Base-by-base conservation (phyloP, 257 asterid species). In the Striga asiatica region DNA sequence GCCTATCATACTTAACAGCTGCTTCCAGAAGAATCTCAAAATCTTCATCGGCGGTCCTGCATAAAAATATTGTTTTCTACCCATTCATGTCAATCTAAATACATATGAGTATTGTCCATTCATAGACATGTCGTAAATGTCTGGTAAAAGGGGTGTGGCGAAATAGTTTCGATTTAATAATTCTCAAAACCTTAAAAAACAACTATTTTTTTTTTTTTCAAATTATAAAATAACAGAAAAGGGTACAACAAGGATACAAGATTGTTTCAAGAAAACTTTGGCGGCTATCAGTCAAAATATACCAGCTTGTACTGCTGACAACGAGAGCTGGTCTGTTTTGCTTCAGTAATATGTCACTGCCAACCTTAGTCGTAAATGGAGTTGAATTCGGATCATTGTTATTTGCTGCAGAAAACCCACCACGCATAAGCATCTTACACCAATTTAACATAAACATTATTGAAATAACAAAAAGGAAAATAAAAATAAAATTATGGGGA, bases 221-320 rank as follows among this genome's bases (percentile, higher is more conserved):
- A 45, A 19, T 43, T 13, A 13, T 50, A 42, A 51, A 29, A 39
- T 5, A 45, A 24, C 37, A 21, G 53, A 50, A 22, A 18, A 42
- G 19, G 34, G 53, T 10, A 27, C 32, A n/a, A n/a, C n/a, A 11
- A 61, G n/a, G 39, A 56, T 60, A 22, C 27, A 73, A 27, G 20
- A 22, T 16, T 18, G 19, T 43, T 18, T 41, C 51, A 28, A 0
- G 34, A 43, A 34, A 45, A 34, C 7, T 49, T 31, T 6, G 43
- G 51, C 5, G 19, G 62, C 53, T 43, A 43, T 10, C 39, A 59
- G 39, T 52, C 58, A 61, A 63, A 67, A 64, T 63, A 68, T 68
- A 91, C 97, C 97, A 87, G 85, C 98, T 91, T 51, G 96, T 91
- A 66, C 96, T 91, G 81, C 98, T 91, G 47, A 91, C 93, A 48